Evolutionary conservation across 805 yeast species (phyloP), one percentile per base, ranked within the genome.

Genomic region (Ogataea sp.): DNA sequence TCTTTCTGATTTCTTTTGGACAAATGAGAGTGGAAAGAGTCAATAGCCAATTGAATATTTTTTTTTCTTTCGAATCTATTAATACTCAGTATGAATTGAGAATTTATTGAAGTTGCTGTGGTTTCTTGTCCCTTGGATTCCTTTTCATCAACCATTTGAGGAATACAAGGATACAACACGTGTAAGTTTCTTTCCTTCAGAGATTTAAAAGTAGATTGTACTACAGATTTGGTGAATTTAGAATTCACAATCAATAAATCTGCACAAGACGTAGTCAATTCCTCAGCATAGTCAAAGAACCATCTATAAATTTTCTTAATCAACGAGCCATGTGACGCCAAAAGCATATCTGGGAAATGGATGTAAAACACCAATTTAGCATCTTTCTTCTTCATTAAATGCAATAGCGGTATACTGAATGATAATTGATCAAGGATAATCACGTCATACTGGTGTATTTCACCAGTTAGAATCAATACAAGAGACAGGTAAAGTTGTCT

Each of bases 11-110:
- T 61, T 2, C 47, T 40, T 15, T 64, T 35, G 16, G 49, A 41
- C 18, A 60, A 47, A 45, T 73, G 70, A 32, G 64, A 44, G 2
- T 80, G 72, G 56, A 71, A 90, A 0, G 96, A 64, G 32, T 71
- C 62, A 17, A 93, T 64, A 0, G 97, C 97, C 46, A 93, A 66
- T 14, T 71, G 80, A 11, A 93, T 71, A 52, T 85, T 80, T 56
- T 93, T 93, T 54, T 86, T 85, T 40, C 81, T 68, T 61, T 93
- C 98, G 55, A 83, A 93, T 46, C 99, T 71, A 58, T 93, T 93
- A 37, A 93, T 72, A 21, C 95, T 84, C 26, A 93, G 59, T 48
- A 86, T 73, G 45, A 64, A 75, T 15, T 6, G n/a, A n/a, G n/a
- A n/a, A n/a, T n/a, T n/a, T n/a, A 7, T 24, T 24, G 10, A 7